phyloP scores from a whole-genome alignment of 2,329 filamentous ascomycete species.

The Aspergillus texensis region DNA sequence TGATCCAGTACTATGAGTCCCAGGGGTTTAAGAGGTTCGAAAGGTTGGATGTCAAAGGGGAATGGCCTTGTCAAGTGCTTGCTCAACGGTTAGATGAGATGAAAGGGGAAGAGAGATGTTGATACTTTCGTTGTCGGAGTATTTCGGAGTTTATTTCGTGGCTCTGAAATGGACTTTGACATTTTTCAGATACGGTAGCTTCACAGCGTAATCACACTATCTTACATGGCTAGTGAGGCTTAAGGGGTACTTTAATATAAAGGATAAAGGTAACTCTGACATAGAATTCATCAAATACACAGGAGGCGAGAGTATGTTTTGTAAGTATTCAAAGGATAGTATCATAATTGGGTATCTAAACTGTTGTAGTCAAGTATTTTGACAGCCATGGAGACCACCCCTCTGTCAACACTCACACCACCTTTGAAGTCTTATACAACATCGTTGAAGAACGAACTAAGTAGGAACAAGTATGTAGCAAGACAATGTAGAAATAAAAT shows the following conservation, averaged over 20 bases:
- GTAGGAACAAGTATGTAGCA: not conserved
- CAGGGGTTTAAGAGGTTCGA: not conserved
- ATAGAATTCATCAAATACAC: not conserved
- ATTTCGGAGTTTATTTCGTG: not conserved
- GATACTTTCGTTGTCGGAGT: not conserved
- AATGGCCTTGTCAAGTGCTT: not conserved
- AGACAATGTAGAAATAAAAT: not conserved
- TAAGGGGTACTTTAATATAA: no score
- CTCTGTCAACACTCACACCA: not conserved
- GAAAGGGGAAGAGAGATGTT: not conserved
- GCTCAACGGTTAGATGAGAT: not conserved
- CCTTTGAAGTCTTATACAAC: not conserved
- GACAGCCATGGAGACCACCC: not conserved
- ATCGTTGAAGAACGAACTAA: not conserved
- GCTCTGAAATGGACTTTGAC: not conserved
- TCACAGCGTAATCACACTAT: no score
- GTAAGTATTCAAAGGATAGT: not conserved
- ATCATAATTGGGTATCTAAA: slow-evolving; percentile 6
- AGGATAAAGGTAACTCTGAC: no score
- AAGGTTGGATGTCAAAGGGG: not conserved
- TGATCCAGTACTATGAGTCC: not conserved
- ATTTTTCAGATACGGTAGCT: not conserved
- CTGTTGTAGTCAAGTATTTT: not conserved
- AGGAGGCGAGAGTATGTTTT: not conserved
- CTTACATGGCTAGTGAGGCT: no score